phyloP scores from a whole-genome alignment of 768 basidiomycete species.

The Lentinula guzmanii region DNA sequence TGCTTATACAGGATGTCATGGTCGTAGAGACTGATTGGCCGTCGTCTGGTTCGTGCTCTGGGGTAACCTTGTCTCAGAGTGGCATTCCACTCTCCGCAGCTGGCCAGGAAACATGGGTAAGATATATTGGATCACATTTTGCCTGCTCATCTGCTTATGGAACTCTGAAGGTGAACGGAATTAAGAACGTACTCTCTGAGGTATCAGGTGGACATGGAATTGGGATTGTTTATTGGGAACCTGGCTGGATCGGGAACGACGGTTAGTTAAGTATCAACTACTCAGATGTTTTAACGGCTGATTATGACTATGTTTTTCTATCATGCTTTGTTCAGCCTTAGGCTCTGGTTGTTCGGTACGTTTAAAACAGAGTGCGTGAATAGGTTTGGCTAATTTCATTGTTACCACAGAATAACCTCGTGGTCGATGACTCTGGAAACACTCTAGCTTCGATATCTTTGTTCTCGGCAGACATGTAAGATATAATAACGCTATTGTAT shows the following conservation, averaged over 20 bases:
- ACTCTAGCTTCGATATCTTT: constrained; percentile 32
- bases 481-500: no score
- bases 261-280: constrained; percentile 15
- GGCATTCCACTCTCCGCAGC: constrained; percentile 36
- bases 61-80: constrained; percentile 22
- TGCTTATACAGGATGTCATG: constrained; percentile 35
- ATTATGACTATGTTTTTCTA: neutral
- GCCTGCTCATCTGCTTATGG: neutral
- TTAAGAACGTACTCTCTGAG: constrained; percentile 37
- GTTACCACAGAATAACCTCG: constrained; percentile 34
- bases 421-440: constrained; percentile 44
- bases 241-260: constrained; percentile 57
- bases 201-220: constrained; percentile 44
- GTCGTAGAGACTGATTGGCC: constrained; percentile 67
- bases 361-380: neutral
- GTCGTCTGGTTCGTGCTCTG: constrained; percentile 31
- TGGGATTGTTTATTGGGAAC: constrained; percentile 61
- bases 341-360: constrained; percentile 37
- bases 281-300: neutral
- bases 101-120: constrained; percentile 50
- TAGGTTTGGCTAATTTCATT: neutral
- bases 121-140: neutral
- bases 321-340: constrained; percentile 10
- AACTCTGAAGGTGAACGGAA: constrained; percentile 23
- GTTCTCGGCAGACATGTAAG: constrained; percentile 31